Percentiles rank a stretch among this genome's conserved stretches.
These are phyloP conservation scores for Colletotrichum coccodes DNA, from an alignment of 2,329 filamentous ascomycete genomes.

Conservation along the genomic window DNA sequence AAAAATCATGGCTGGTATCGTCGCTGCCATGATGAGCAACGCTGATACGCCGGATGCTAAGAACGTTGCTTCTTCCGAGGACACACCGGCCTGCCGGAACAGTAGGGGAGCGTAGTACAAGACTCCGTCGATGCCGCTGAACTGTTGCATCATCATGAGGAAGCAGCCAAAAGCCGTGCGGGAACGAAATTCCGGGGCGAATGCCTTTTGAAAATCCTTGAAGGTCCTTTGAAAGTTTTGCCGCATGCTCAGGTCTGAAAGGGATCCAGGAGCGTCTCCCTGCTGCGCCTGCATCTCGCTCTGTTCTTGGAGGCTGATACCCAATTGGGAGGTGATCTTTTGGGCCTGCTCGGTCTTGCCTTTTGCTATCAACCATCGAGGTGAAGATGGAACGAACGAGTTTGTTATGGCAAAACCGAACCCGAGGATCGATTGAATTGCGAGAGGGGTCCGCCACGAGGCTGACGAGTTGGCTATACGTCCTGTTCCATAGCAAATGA, in stretches of 20 bases:
- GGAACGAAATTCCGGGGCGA: conserved; percentile 46
- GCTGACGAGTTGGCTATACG: conserved; percentile 53
- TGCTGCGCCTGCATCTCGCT: not conserved
- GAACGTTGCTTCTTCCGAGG: conserved; percentile 61
- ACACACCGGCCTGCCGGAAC: conserved; percentile 68
- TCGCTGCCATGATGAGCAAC: conserved; percentile 64
- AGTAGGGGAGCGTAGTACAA: conserved; percentile 70
- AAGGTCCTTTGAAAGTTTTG: conserved; percentile 40
- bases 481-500: conserved; percentile 68
- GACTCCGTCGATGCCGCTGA: conserved; percentile 70
- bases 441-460: conserved; percentile 66
- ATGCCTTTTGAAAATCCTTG: conserved; percentile 38
- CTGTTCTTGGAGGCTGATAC: conserved; percentile 9
- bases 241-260: conserved; percentile 40
- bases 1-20: conserved; percentile 63
- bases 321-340: not conserved
- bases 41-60: conserved; percentile 69
- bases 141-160: conserved; percentile 63
- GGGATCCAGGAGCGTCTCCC: conserved; percentile 32
- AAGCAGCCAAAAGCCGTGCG: conserved; percentile 66
- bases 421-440: conserved; percentile 47
- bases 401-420: conserved; percentile 41
- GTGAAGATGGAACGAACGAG: conserved; percentile 58
- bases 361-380: conserved; percentile 63
- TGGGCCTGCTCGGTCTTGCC: conserved; percentile 55